phyloP scores from a whole-genome alignment of 768 basidiomycete species.

The Boletus patriciae region DNA sequence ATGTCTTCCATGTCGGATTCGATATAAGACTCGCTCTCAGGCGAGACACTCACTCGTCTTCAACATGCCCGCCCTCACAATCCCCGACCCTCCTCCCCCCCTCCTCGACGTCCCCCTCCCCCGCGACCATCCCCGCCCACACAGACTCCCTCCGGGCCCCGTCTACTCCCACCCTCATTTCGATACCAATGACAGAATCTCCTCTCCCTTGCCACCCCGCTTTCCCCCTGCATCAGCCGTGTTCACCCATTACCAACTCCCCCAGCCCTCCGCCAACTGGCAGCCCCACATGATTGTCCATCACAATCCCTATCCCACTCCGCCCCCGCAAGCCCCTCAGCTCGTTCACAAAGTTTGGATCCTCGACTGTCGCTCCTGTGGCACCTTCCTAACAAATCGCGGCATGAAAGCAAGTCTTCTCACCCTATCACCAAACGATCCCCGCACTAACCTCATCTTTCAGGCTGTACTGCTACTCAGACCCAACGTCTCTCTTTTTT shows the following conservation, averaged over 20 bases:
- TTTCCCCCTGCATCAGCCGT: constrained; percentile 22
- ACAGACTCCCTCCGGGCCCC: constrained; percentile 17
- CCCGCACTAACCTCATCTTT: constrained; percentile 7
- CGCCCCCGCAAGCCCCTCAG: constrained; percentile 39
- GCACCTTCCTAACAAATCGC: constrained; percentile 74
- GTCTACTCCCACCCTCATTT: constrained; percentile 27
- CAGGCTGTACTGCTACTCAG: constrained; percentile 83
- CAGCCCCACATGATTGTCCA: constrained; percentile 38
- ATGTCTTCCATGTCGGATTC: constrained; percentile 25
- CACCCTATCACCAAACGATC: background rate
- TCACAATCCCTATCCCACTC: constrained; percentile 44
- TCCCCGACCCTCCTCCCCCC: constrained; percentile 5
- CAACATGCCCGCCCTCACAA: constrained; percentile 34
- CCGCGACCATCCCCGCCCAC: constrained; percentile 16
- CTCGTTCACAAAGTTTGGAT: constrained; percentile 77
- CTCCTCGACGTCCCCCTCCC: constrained; percentile 6
- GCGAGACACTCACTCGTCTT: constrained; percentile 17
- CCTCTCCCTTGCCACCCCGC: constrained; percentile 12
- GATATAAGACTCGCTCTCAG: constrained; percentile 38
- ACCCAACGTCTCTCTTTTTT: constrained; percentile 79
- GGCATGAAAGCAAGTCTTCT: constrained; percentile 70
- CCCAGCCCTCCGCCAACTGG: constrained; percentile 27
- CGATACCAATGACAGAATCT: constrained; percentile 21
- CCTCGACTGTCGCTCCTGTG: constrained; percentile 73
- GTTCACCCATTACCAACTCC: constrained; percentile 29